Percentiles rank a stretch among this genome's conserved stretches.
Conservation (phyloP, 2,329 filamentous ascomycete genomes). For the Monilinia laxa region DNA sequence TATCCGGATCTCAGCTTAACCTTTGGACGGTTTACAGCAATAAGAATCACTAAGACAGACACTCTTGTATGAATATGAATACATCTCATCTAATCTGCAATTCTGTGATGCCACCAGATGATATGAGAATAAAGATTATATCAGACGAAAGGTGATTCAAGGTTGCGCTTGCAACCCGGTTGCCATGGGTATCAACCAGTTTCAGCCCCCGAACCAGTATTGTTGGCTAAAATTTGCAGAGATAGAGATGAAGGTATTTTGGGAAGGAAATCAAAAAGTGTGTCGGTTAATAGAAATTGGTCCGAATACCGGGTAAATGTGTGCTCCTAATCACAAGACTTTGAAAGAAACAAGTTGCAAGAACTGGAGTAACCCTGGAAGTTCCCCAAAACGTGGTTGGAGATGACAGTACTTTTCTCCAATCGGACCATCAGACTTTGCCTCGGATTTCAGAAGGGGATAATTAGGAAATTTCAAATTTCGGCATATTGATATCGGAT, state of each 20-base stretch:
- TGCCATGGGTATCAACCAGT: constrained; percentile 1
- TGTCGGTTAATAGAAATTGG: no score
- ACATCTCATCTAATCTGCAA: neutral
- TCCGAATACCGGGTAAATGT: no score
- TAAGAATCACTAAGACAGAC: neutral
- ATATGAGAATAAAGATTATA: neutral
- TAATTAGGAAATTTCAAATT: neutral
- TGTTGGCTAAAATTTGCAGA: neutral
- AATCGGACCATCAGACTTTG: neutral
- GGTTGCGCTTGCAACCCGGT: no score
- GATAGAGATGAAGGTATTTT: neutral
- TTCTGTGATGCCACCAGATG: neutral
- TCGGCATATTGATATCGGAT: neutral
- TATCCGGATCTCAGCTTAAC: neutral
- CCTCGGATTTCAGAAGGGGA: neutral
- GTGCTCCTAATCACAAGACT: no score
- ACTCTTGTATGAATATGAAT: neutral
- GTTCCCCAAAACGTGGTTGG: neutral
- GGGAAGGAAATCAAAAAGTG: neutral
- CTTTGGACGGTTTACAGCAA: neutral
- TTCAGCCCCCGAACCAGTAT: neutral
- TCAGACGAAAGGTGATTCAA: neutral
- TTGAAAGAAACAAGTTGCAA: constrained; percentile 3
- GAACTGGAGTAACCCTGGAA: neutral
- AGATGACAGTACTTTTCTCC: neutral